These are phyloP conservation scores for Leishmania arabica DNA, from an alignment of 208 protist genomes.

Conservation along the genomic window DNA sequence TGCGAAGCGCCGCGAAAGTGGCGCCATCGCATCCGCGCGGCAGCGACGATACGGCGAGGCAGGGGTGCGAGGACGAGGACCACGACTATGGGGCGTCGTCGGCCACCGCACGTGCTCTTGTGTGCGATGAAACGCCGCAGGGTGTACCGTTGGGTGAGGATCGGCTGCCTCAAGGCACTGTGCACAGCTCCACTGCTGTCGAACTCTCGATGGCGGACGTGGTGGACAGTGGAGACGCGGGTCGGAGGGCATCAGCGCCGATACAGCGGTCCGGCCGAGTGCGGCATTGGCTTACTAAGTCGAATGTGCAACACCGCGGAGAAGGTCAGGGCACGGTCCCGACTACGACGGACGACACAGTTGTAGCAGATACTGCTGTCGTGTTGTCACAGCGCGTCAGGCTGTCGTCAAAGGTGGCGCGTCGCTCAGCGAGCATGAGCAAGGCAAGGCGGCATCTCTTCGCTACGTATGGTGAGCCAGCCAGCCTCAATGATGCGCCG, in stretches of 20 bases:
- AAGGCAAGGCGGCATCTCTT: not conserved
- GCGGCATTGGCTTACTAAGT: not conserved
- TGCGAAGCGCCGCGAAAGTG: not conserved
- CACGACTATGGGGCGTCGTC: not conserved
- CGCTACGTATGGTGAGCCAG: not conserved
- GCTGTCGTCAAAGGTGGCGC: not conserved
- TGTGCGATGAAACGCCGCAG: not conserved
- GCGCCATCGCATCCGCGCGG: not conserved
- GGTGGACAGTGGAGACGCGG: constrained; percentile 1
- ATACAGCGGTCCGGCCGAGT: not conserved
- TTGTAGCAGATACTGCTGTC: not conserved
- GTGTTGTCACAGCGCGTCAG: not conserved
- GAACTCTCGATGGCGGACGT: not conserved
- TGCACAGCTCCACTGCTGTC: not conserved
- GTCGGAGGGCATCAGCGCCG: not conserved
- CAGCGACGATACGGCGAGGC: not conserved
- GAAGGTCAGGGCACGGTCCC: not conserved
- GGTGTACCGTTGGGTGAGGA: not conserved
- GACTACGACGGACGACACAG: not conserved
- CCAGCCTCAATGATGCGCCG: not conserved
- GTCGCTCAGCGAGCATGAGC: not conserved
- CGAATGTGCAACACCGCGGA: not conserved
- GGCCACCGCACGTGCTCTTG: not conserved
- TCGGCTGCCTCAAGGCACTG: constrained; percentile 1
- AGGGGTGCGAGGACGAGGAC: not conserved